These are phyloP conservation scores for Fusarium algeriense DNA, from an alignment of 2,329 filamentous ascomycete genomes.

Conservation along the genomic window DNA sequence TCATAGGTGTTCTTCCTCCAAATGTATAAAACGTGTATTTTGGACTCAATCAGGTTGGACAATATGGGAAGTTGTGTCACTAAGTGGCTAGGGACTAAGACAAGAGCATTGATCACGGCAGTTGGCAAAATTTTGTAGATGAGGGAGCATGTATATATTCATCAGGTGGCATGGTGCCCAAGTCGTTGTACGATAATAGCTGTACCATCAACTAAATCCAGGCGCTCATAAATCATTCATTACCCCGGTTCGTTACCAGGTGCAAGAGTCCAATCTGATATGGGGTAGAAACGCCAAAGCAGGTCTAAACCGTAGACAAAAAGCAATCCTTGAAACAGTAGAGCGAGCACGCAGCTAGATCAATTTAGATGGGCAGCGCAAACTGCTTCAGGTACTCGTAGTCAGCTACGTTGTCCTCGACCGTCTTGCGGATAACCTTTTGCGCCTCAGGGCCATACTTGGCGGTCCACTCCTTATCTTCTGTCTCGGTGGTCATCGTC, in stretches of 20 bases:
- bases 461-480: conserved; percentile 77
- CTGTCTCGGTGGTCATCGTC: conserved; percentile 71
- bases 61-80: conserved; percentile 1
- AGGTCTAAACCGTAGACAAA: conserved; percentile 14
- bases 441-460: conserved; percentile 81
- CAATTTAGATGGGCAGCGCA: conserved; percentile 39
- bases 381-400: conserved; percentile 89
- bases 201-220: conserved; percentile 48
- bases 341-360: conserved; percentile 2
- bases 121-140: conserved; percentile 25
- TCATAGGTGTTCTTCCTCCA: not conserved
- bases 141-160: conserved; percentile 37
- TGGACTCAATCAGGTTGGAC: not conserved
- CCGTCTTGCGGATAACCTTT: conserved; percentile 76
- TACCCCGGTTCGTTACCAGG: conserved; percentile 12
- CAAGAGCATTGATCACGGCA: conserved; percentile 9
- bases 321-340: conserved; percentile 15
- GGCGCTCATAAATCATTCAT: conserved; percentile 37
- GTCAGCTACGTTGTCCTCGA: conserved; percentile 77
- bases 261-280: conserved; percentile 32
- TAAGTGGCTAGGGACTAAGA: not conserved
- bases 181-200: conserved; percentile 48
- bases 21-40: conserved; percentile 21
- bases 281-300: conserved; percentile 6
- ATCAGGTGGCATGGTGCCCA: conserved; percentile 41